Base-by-base conservation (phyloP, 1,284 basidiomycete species). In the Sanghuangporus sanghuang region DNA sequence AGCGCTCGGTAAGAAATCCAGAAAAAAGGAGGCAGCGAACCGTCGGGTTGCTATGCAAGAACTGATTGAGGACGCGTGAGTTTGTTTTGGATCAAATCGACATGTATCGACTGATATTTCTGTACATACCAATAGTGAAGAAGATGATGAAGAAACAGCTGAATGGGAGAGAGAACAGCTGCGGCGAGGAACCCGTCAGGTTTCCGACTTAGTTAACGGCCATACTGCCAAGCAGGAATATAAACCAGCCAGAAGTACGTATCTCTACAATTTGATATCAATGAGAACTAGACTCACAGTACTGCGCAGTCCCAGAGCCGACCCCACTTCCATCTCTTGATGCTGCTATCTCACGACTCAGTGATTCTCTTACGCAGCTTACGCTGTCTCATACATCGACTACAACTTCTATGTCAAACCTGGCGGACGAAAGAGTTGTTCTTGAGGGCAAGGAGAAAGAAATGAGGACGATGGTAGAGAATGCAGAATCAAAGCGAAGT, bases 151-250 rank as follows among this genome's bases (percentile, higher is more conserved):
- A 71, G 95, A 98, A 75, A 87, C 88, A 0, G 78, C 82, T 21
- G 91, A 95, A 76, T 98, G 95, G 96, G 95, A 97, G 72, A 82
- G 85, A 68, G 92, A 92, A 59, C 95, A 97, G 73, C 79, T 93
- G 12, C 84, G 89, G 36, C 80, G 94, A 66, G 92, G 90, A 6
- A 93, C 87, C 18, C 69, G 78, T 3, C 82, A 80, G 62, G 68
- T 71, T 23, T 69, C 72, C 32, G 72, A 74, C 16, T 69, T 75
- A 21, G 68, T 70, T 4, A 76, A 77, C 44, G 66, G 63, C 21
- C 64, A 71, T 16, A 72, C 75, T 64, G 69, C 70, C 36, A 86
- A 87, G 67, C 77, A 80, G 57, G 78, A 80, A 2, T 96, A 96
- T 71, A 85, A 83, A 67, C 81, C 95, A 48, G 81, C 89, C 8